These are phyloP conservation scores for Meyerozyma guilliermondii DNA, from an alignment of 1,139 yeast species.

Conservation along the genomic window DNA sequence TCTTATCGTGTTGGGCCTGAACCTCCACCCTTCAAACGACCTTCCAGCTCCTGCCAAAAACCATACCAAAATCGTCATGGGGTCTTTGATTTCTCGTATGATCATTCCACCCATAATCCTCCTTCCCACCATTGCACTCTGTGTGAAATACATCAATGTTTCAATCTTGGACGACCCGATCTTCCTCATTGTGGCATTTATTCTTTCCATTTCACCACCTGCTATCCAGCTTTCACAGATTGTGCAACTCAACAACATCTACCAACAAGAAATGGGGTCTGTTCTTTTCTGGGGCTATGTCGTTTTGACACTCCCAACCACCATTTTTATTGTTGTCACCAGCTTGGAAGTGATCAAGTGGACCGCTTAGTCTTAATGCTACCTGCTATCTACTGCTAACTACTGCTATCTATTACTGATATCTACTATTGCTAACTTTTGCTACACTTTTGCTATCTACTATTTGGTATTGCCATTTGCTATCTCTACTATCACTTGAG, in stretches of 20 bases:
- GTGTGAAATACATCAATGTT: constrained; percentile 59
- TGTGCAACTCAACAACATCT: constrained; percentile 70
- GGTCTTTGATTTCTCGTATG: constrained; percentile 72
- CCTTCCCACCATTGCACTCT: constrained; percentile 61
- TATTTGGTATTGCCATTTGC: too few species aligned
- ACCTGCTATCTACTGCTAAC: background rate
- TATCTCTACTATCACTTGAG: too few species aligned
- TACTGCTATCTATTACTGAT: too few species aligned
- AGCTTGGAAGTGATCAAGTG: constrained; percentile 62
- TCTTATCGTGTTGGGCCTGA: constrained; percentile 71
- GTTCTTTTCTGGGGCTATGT: constrained; percentile 87
- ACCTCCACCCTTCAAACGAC: constrained; percentile 61
- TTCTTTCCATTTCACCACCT: constrained; percentile 76
- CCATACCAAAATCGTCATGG: constrained; percentile 55
- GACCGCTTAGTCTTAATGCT: constrained; percentile 19
- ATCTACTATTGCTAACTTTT: too few species aligned
- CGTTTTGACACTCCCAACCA: constrained; percentile 70
- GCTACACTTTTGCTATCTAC: too few species aligned
- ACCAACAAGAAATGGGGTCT: constrained; percentile 80
- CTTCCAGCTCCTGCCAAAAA: constrained; percentile 60
- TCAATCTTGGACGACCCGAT: constrained; percentile 83
- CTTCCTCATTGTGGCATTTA: constrained; percentile 69
- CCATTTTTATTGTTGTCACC: constrained; percentile 65
- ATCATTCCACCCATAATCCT: constrained; percentile 65
- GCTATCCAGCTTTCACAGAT: constrained; percentile 82